Base-by-base conservation (phyloP, 208 protist species). In the Trypanosoma congolense region DNA sequence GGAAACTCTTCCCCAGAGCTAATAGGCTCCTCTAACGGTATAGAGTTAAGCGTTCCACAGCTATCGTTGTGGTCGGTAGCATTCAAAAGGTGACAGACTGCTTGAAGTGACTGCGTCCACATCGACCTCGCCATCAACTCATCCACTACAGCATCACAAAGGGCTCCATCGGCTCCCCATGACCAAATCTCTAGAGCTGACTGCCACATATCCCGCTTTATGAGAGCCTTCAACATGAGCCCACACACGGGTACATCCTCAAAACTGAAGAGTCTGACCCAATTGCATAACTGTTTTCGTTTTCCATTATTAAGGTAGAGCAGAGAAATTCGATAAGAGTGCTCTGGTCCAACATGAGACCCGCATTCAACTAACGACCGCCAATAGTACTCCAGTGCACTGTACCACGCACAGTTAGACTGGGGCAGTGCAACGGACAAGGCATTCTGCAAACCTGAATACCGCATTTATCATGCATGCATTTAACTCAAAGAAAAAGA, bases 201-300 rank as follows among this genome's bases (percentile, higher is more conserved):
- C 18, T 60, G 30, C 80, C 80, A 88, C 28, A 79, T 46, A 38
- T 77, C 58, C 46, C 84, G 80, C 19, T 55, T 68, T 31, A 88
- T 70, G 28, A 88, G 63, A 2, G 80, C 80, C 49, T 84, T 80
- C 14, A 88, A 64, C 61, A 88, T 60, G 21, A 88, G 60, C 9
- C 76, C 43, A 24, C 65, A 79, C 10, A 76, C 59, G 2, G 80
- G 76, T 3, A 88, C 56, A 22, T 66, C 65, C 24, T 88, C 80
- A 30, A 66, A 76, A 16, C 70, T 61, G 52, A 88, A 82, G 38
- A 88, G 42, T 4, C 64, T 73, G 28, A 71, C 68, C 80, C 80
- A 88, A 10, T 51, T 59, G 40, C 70, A 62, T 2, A 88, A 40
- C 28, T 88, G 68, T 16, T 48, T 33, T 22, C 53, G 48, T 41